Percentiles rank a stretch among this genome's conserved stretches.
These are phyloP conservation scores for Eragrostis tef DNA, from an alignment of 202 grass and related monocot species.

Conservation along the genomic window DNA sequence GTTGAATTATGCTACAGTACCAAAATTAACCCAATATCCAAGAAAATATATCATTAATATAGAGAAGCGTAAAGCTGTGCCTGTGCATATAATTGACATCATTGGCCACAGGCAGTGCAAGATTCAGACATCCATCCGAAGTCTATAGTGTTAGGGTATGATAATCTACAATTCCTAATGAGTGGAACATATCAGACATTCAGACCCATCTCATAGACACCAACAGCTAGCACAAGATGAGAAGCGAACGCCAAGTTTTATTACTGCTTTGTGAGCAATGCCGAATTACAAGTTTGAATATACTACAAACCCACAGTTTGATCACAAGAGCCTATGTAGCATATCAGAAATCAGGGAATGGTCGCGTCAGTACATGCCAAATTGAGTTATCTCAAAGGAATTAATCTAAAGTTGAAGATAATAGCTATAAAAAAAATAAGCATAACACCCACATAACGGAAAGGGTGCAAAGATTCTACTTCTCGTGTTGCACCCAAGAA, in stretches of 20 bases:
- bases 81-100: neutral
- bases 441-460: slow-evolving; percentile 28
- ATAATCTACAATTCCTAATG: slow-evolving; percentile 36
- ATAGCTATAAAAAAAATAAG: no score
- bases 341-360: slow-evolving; percentile 25
- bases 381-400: neutral
- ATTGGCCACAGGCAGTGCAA: slow-evolving; percentile 26
- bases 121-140: neutral
- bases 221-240: neutral
- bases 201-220: neutral
- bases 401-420: neutral
- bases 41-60: slow-evolving; percentile 4
- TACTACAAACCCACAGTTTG: neutral
- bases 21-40: neutral
- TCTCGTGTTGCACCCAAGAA: slow-evolving; percentile 21
- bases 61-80: neutral
- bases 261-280: neutral
- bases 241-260: neutral
- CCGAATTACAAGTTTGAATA: slow-evolving; percentile 14
- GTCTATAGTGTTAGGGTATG: neutral
- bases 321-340: slow-evolving; percentile 27
- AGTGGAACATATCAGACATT: slow-evolving; percentile 3
- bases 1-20: slow-evolving; percentile 8
- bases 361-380: neutral
- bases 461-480: slow-evolving; percentile 29